Conservation (phyloP, 768 basidiomycete species). For the Agrocybe pediades region DNA sequence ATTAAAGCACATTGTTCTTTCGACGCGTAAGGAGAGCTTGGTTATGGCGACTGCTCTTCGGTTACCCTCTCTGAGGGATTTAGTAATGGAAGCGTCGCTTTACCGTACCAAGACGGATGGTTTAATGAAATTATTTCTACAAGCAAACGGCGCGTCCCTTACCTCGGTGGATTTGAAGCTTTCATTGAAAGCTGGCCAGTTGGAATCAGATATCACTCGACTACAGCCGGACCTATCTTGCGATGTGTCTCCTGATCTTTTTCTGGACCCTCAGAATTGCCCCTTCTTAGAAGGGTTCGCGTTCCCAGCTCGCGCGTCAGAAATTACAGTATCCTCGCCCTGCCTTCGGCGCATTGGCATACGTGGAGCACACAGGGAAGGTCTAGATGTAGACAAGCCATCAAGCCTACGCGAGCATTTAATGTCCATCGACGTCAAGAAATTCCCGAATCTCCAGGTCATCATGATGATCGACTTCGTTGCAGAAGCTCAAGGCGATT, state of each 20-base stretch:
- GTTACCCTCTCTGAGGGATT: conserved; percentile 44
- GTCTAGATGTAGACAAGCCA: conserved; percentile 45
- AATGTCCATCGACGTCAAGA: conserved; percentile 38
- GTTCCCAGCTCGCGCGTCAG: conserved; percentile 39
- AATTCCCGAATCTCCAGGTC: conserved; percentile 47
- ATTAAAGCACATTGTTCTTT: conserved; percentile 45
- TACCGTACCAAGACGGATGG: conserved; percentile 18
- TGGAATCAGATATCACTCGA: conserved; percentile 28
- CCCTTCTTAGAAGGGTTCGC: conserved; percentile 47
- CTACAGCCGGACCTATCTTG: conserved; percentile 23
- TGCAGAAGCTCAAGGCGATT: conserved; percentile 46
- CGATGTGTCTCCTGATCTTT: conserved; percentile 41
- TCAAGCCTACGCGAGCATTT: conserved; percentile 40
- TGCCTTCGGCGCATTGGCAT: conserved; percentile 49
- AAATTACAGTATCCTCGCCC: conserved; percentile 29
- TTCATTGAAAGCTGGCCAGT: conserved; percentile 34
- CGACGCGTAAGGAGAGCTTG: conserved; percentile 38
- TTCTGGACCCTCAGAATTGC: conserved; percentile 43
- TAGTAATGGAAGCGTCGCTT: conserved; percentile 39
- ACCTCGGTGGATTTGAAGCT: conserved; percentile 41
- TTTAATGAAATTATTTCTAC: conserved; percentile 38
- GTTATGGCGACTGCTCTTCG: conserved; percentile 35
- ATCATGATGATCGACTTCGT: conserved; percentile 50
- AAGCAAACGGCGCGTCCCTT: conserved; percentile 41
- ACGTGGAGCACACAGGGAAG: conserved; percentile 41